phyloP scores from a whole-genome alignment of 2,329 filamentous ascomycete species.

The Macrophomina phaseolina region DNA sequence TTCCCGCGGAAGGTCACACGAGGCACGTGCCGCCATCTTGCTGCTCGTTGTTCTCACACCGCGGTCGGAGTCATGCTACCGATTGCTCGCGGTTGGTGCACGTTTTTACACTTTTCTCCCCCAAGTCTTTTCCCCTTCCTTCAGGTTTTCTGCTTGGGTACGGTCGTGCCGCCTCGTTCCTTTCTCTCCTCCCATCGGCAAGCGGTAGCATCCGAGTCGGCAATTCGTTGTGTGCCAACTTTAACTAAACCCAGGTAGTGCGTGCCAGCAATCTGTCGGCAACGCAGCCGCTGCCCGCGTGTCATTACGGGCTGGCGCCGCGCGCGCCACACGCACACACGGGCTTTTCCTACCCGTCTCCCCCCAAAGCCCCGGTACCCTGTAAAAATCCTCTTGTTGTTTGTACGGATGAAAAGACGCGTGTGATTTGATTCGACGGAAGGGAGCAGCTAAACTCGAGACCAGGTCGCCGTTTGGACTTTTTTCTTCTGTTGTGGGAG shows the following conservation, averaged over 20 bases:
- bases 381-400: not conserved
- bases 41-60: not conserved
- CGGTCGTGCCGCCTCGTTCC: too few species aligned
- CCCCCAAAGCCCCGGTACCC: conserved; percentile 11
- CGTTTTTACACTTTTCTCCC: not conserved
- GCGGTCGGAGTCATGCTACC: not conserved
- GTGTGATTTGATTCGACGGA: not conserved
- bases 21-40: conserved; percentile 1
- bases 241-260: too few species aligned
- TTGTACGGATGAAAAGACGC: not conserved
- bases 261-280: too few species aligned
- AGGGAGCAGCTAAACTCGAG: not conserved
- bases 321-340: conserved; percentile 2
- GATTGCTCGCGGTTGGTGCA: not conserved
- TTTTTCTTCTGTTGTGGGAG: not conserved
- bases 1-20: conserved; percentile 3
- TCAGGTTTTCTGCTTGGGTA: not conserved
- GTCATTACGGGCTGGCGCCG: not conserved
- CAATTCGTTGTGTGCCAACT: not conserved
- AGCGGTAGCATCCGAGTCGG: conserved; percentile 11
- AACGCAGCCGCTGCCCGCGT: not conserved
- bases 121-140: not conserved
- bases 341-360: not conserved
- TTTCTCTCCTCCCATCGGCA: not conserved
- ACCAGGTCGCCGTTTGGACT: too few species aligned